Evolutionary conservation across 345 rosid genomes (phyloP), one percentile per base, ranked within the genome.

Genomic region (Bruguiera sexangula): DNA sequence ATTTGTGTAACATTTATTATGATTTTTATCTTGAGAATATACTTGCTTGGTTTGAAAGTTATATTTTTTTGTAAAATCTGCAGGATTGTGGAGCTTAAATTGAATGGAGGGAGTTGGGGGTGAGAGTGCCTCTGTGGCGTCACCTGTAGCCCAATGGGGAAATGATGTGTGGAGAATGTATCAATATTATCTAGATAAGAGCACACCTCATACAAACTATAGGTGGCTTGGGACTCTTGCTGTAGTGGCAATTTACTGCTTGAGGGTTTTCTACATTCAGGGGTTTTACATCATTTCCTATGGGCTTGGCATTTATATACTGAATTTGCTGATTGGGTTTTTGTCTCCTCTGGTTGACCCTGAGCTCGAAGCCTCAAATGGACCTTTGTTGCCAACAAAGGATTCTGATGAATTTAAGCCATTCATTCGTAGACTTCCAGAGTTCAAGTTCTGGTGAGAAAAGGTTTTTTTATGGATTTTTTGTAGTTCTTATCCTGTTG

Each of bases 351-450:
- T 91, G 63, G 93, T 88, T 70, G 97, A 91, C 80, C 98, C 98
- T 22, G 97, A 91, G 75, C 50, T 86, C 68, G 95, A 90, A 29
- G 79, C 46, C 59, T 80, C 92, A 10, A 93, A 88, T 74, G 96
- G 95, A n/a, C 88, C 98, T 76, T 52, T 80, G 37, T 78, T 94
- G 70, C 98, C 98, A 1, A 94, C 98, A 16, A 89, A 88, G 79
- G 95, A 93, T 66, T 94, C 98, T 54, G 97, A 94, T 75, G 98
- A 94, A 80, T 94, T 94, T 85, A 91, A 88, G 85, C 97, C 97
- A 2, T 94, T 91, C 75, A 89, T 94, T 75, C 95, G 97, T 60
- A 84, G 98, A 6, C 95, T 94, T 51, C 98, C 97, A 0, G 97
- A 94, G 88, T 94, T 94, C 74, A 94, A 94, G 79, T 91, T 91